Conservation (phyloP, 2,329 filamentous ascomycete genomes). For the Diaporthe australafricana region DNA sequence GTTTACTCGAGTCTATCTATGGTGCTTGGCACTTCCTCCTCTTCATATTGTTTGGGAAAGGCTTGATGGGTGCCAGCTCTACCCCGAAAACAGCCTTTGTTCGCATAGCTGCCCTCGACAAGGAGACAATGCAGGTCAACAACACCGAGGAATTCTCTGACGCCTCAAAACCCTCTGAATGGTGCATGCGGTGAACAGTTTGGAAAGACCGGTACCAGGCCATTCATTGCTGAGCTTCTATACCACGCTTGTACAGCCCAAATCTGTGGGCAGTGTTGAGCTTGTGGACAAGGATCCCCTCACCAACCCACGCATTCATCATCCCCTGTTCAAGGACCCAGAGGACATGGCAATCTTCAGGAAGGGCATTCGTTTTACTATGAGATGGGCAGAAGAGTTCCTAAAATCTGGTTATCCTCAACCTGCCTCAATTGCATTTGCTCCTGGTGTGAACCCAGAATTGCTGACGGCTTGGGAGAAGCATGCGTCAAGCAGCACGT, state of each 20-base stretch:
- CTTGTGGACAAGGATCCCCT: slow-evolving; percentile 50
- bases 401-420: slow-evolving; percentile 43
- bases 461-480: neutral
- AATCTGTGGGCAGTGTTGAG: slow-evolving; percentile 46
- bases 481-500: neutral
- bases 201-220: slow-evolving; percentile 43
- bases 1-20: slow-evolving; percentile 7
- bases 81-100: slow-evolving; percentile 38
- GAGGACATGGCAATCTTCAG: slow-evolving; percentile 44
- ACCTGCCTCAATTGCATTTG: slow-evolving; percentile 40
- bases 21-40: slow-evolving; percentile 45
- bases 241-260: slow-evolving; percentile 45
- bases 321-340: slow-evolving; percentile 47
- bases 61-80: slow-evolving; percentile 31
- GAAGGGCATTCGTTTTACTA: slow-evolving; percentile 45
- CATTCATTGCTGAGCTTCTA: slow-evolving; percentile 43
- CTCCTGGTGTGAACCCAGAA: slow-evolving; percentile 41
- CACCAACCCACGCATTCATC: slow-evolving; percentile 45
- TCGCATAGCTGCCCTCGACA: slow-evolving; percentile 44
- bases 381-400: slow-evolving; percentile 45
- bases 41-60: slow-evolving; percentile 44
- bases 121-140: slow-evolving; percentile 45
- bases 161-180: too few species aligned
- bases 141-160: too few species aligned
- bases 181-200: slow-evolving; percentile 50